A percentile compares a stretch with the other conserved stretches of the same genome.
These are phyloP conservation scores for Cutaneotrichosporon cutaneum DNA, from an alignment of 1,284 basidiomycete species.

Conservation along the genomic window DNA sequence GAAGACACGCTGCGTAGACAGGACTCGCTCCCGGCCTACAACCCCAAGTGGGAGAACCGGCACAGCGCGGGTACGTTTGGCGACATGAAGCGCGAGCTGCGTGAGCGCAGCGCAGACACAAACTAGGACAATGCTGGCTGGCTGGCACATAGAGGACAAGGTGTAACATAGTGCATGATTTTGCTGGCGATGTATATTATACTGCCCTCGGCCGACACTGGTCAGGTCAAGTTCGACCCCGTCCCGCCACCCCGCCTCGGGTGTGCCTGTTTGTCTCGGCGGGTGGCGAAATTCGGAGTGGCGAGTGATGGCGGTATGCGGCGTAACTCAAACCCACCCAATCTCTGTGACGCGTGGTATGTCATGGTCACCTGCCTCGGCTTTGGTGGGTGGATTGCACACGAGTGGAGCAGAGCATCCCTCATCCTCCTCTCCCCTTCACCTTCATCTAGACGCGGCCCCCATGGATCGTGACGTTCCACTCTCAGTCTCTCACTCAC, in stretches of 20 bases:
- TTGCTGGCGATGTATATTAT: no score
- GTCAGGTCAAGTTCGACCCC: no score
- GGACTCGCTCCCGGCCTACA: background rate
- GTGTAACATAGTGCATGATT: no score
- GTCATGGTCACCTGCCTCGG: background rate
- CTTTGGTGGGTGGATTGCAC: no score
- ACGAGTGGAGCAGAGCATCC: no score
- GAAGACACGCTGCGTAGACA: background rate
- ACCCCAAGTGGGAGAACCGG: constrained; percentile 3
- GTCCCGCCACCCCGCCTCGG: no score
- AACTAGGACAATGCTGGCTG: background rate
- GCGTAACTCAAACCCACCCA: background rate
- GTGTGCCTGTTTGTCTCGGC: background rate
- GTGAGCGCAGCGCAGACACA: background rate
- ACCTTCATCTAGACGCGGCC: no score
- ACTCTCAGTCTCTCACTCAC: no score
- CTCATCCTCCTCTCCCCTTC: no score
- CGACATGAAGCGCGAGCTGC: constrained; percentile 6
- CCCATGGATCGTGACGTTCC: no score
- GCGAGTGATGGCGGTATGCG: constrained; percentile 2
- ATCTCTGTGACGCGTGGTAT: no score
- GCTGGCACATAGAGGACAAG: background rate
- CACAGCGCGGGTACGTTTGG: background rate
- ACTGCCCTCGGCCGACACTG: no score
- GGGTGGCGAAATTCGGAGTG: constrained; percentile 2